phyloP scores from a whole-genome alignment of 2,329 filamentous ascomycete species.

The Alternaria infectoria region DNA sequence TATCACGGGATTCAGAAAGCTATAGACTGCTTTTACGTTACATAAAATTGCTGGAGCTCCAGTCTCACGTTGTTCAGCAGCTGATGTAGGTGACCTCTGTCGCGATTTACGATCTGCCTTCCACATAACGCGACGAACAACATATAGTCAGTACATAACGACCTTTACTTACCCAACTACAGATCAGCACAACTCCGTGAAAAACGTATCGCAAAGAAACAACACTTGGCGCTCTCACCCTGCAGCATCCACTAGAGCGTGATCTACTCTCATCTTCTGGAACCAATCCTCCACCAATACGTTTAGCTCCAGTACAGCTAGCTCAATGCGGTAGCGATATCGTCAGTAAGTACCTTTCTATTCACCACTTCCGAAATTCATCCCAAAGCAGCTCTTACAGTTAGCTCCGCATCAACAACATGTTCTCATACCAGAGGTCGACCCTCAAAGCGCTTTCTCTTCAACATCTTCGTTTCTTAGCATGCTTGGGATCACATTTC shows the following conservation, averaged over 20 bases:
- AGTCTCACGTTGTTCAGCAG: neutral
- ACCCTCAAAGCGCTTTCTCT: neutral
- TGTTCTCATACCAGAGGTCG: neutral
- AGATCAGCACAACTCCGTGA: neutral
- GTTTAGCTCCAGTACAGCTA: slow-evolving; percentile 1
- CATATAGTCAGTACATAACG: slow-evolving; percentile 1
- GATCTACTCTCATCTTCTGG: neutral
- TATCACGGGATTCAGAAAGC: neutral
- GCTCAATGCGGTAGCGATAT: slow-evolving; percentile 20
- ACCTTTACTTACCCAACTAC: slow-evolving; percentile 8
- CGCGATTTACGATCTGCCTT: slow-evolving; percentile 1
- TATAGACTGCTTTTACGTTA: neutral
- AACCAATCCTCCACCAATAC: neutral
- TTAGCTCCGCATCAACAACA: neutral
- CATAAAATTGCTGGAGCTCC: neutral
- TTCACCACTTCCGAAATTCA: neutral
- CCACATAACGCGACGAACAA: slow-evolving; percentile 8
- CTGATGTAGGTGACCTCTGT: slow-evolving; percentile 5
- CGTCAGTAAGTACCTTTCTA: slow-evolving; percentile 10
- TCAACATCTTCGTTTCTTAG: neutral
- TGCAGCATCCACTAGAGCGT: neutral
- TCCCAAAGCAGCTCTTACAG: neutral
- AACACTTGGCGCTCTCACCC: neutral
- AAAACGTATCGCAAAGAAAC: neutral
- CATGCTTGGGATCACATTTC: neutral